Base-by-base conservation (phyloP, 345 rosid species). In the Punica granatum region DNA sequence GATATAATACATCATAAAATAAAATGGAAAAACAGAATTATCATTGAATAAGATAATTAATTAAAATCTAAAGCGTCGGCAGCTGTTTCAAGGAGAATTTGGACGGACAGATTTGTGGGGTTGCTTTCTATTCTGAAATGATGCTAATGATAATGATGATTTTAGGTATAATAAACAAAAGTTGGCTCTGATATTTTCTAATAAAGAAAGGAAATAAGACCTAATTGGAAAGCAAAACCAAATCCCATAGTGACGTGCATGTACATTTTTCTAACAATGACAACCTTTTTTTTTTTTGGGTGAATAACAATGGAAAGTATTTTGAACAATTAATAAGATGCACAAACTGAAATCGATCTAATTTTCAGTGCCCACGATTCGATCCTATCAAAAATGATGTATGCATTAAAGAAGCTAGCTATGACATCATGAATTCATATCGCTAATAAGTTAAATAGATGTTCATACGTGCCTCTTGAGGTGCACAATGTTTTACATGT, bases 121-220 rank as follows among this genome's bases (percentile, higher is more conserved):
- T 28, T 53, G 39, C 25, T 58, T 35, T 4, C 16, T 11, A 32
- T 67, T n/a, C 10, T 9, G n/a, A 10, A 23, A 68, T 39, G 4
- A 39, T 53, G 70, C 31, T 31, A 28, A 11, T 39, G 51, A 39
- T 39, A 21, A 14, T 15, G 3, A 51, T 19, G 6, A 7, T n/a
- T 19, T 19, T 6, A 51, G 3, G 8, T 9, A 10, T n/a, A 51
- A 51, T 23, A 19, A n/a, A 6, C 30, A 7, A 21, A 51, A n/a
- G 30, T 6, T 51, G 25, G 15, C 12, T 28, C 12, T 18, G 63
- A 14, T 35, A 39, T 56, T 37, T 67, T 15, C 21, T 34, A 23
- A 43, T 32, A 28, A 53, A 28, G 30, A 7, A 19, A 56, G n/a
- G 9, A 36, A 67, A 54, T 25, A 11, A 49, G 70, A 67, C 70